Evolutionary conservation across 2,329 filamentous ascomycete species (phyloP), one percentile per base, ranked within the genome.

Genomic region (Cordyceps javanica): DNA sequence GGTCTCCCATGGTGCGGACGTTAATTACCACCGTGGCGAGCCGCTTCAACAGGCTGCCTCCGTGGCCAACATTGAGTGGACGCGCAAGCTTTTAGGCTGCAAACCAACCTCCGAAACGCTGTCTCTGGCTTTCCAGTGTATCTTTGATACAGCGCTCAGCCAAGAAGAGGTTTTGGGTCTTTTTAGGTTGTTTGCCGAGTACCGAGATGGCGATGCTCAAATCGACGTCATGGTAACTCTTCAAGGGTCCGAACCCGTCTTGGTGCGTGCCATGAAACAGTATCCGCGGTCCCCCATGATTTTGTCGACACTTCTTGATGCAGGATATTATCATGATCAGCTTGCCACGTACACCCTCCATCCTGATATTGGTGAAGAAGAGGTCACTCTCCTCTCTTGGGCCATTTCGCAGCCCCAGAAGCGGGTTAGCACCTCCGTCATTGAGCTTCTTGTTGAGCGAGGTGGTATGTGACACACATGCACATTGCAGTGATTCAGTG

Each of bases 331-430:
- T 63, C 73, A 85, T 58, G 82, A 86, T 58, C 80, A 85, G 62
- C 74, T 74, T 2, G 75, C 68, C 2, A 72, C 63, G 1, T 74
- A 68, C 55, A 72, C 68, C 3, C 71, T 82, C 2, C 70, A 79
- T 57, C 70, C 77, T 0, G 73, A 77, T 11, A 60, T 77, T 0
- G 75, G 78, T 2, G 77, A 75, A 3, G 85, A 89, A 66, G 70
- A 74, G 10, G 75, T 85, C 45, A 81, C 81, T 2, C 71, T 85
- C 2, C 70, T 88, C 8, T 71, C 80, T 52, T 88, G 85, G 85
- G 77, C 82, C 0, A 73, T 88, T 53, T 70, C 82, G 7, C 83
- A 87, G 61, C 81, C 82, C 0, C 82, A 86, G 61, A 87, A 87
- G 67, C 78, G 77, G 60, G 76, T 87, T 52, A 85, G 82, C 67